These are phyloP conservation scores for Fusarium nanum DNA, from an alignment of 2,329 filamentous ascomycete genomes.

Conservation along the genomic window DNA sequence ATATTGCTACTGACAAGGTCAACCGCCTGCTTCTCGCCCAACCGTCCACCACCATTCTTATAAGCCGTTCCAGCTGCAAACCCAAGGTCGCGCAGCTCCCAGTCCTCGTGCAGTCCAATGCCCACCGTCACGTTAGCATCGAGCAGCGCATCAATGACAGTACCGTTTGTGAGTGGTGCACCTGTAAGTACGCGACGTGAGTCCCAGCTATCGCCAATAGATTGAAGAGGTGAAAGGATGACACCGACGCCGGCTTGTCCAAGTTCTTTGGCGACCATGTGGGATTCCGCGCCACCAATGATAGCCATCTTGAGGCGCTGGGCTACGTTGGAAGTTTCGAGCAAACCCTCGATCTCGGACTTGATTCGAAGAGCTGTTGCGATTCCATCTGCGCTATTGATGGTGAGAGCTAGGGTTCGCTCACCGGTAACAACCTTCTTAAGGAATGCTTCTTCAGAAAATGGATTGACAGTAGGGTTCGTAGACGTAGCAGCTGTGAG, in stretches of 20 bases:
- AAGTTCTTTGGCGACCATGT: slow-evolving; percentile 68
- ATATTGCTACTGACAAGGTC: slow-evolving; percentile 68
- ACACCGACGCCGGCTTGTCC: slow-evolving; percentile 68
- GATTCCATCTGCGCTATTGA: slow-evolving; percentile 73
- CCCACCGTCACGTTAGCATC: slow-evolving; percentile 69
- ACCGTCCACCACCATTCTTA: slow-evolving; percentile 64
- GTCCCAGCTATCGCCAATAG: slow-evolving; percentile 68
- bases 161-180: slow-evolving; percentile 74
- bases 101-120: slow-evolving; percentile 71
- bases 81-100: slow-evolving; percentile 69
- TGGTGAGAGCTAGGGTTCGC: slow-evolving; percentile 66
- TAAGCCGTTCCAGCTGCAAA: slow-evolving; percentile 70
- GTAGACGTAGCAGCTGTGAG: slow-evolving; percentile 59
- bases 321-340: slow-evolving; percentile 30
- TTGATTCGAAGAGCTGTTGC: slow-evolving; percentile 70
- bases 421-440: slow-evolving; percentile 65
- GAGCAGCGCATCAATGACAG: slow-evolving; percentile 67
- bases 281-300: slow-evolving; percentile 71
- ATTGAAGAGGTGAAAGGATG: slow-evolving; percentile 69
- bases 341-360: slow-evolving; percentile 61
- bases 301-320: slow-evolving; percentile 65
- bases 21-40: slow-evolving; percentile 66
- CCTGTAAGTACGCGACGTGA: slow-evolving; percentile 71
- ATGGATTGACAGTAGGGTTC: slow-evolving; percentile 54
- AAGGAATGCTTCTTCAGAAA: slow-evolving; percentile 63